Conservation (phyloP, 139 green algal species). For the Cymbomonas tetramitiformis region DNA sequence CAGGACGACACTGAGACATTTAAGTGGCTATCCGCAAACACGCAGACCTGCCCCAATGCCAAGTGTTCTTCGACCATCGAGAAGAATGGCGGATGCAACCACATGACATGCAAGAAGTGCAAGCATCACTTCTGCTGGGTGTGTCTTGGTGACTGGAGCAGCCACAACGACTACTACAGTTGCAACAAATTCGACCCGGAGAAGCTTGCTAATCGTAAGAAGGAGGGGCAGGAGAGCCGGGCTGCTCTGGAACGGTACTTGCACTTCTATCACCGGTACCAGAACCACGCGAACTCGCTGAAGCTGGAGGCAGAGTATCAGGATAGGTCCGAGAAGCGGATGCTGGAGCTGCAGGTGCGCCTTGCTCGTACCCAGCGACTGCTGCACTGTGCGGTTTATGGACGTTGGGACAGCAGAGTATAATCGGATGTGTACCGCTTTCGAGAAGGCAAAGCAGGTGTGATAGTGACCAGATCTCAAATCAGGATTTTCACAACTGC, state of each 20-base stretch:
- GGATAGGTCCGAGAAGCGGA: no score
- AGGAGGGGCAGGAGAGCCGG: not conserved
- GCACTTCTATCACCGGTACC: constrained; percentile 22
- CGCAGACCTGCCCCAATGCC: constrained; percentile 20
- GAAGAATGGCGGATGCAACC: constrained; percentile 39
- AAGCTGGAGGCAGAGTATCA: no score
- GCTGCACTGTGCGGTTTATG: no score
- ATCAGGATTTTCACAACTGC: no score
- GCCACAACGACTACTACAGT: constrained; percentile 20
- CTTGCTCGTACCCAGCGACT: no score
- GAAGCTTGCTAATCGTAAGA: no score
- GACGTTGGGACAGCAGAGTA: no score
- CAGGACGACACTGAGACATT: constrained; percentile 18
- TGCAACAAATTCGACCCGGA: constrained; percentile 20
- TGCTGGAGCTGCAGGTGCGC: no score
- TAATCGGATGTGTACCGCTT: no score
- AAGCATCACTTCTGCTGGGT: constrained; percentile 41
- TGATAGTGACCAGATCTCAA: no score
- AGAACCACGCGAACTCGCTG: constrained; percentile 13
- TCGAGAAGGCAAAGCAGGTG: no score
- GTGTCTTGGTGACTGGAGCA: constrained; percentile 5
- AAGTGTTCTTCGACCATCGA: constrained; percentile 18
- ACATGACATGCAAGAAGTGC: constrained; percentile 40
- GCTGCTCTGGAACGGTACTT: constrained; percentile 17
- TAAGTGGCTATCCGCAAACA: constrained; percentile 18